Percentiles rank a stretch among this genome's conserved stretches.
These are phyloP conservation scores for Phytophthora brassicae DNA, from an alignment of 352 stramenopile genomes.

Conservation along the genomic window DNA sequence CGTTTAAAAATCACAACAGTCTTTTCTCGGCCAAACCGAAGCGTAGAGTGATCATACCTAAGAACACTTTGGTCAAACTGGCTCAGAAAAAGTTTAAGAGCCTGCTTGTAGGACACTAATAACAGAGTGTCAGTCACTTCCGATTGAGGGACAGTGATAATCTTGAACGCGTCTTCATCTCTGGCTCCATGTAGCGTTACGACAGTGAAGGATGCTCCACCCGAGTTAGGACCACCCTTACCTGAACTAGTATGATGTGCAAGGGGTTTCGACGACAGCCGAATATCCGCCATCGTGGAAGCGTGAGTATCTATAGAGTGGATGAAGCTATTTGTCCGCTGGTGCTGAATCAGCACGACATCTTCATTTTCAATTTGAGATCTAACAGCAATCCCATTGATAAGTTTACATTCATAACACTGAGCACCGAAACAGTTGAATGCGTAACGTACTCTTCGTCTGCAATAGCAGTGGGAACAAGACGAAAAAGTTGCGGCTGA, in stretches of 20 bases:
- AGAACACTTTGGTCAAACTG: conserved; percentile 31
- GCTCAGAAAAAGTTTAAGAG: conserved; percentile 38
- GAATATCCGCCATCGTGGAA: conserved; percentile 66
- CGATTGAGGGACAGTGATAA: conserved; percentile 42
- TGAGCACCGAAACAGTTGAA: background rate
- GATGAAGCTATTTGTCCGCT: conserved; percentile 49
- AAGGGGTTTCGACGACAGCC: conserved; percentile 56
- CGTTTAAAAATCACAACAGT: conserved; percentile 38
- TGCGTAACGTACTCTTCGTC: conserved; percentile 48
- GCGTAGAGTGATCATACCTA: conserved; percentile 8
- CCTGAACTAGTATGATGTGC: conserved; percentile 25
- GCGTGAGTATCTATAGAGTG: conserved; percentile 70
- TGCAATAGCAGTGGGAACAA: conserved; percentile 57
- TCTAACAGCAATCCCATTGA: conserved; percentile 18
- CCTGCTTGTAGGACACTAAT: conserved; percentile 57
- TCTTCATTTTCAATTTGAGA: conserved; percentile 50
- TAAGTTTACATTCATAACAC: background rate
- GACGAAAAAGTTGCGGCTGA: conserved; percentile 51
- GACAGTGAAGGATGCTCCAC: conserved; percentile 43
- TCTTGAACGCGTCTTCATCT: conserved; percentile 76
- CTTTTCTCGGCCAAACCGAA: conserved; percentile 38
- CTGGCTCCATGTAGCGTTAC: conserved; percentile 47
- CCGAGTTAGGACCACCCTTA: conserved; percentile 20
- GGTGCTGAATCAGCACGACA: conserved; percentile 63
- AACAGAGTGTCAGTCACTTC: conserved; percentile 67